Base-by-base conservation (phyloP, 164 flowering plant species). In the Cinnamomum micranthum region DNA sequence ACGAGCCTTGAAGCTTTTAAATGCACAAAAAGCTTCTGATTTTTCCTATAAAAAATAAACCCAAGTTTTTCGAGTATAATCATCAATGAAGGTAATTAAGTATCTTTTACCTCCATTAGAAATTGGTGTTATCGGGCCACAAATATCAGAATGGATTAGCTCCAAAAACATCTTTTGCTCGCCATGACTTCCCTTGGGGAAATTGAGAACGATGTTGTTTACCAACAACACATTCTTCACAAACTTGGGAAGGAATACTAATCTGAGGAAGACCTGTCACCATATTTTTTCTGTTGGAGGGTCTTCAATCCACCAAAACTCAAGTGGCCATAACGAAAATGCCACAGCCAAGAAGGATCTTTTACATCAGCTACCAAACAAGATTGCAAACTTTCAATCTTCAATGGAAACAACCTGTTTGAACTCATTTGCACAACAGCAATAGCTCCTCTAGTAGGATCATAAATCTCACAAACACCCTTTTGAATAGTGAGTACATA, bases 331-430 rank as follows among this genome's bases (percentile, higher is more conserved):
- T 65, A 65, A 17, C 23, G 17, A 65, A 65, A 65, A 65, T 65
- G 68, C 68, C 71, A 69, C 4, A 69, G 6, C 73, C 73, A 71
- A 9, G 73, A 71, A 23, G 73, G 41, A 52, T 71, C 63, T 25
- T 71, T 71, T 11, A 55, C 73, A 27, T 69, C 41, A 55, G 73
- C 22, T 75, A 27, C 28, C 24, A 67, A 67, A n/a, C 41, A 67
- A 28, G 47, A 31, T 67, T 67, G 69, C 2, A n/a, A 0, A 25
- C 5, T 67, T 14, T 25, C 22, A 12, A 67, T 67, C 69, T 67
- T 67, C 69, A 67, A 31, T 67, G 69, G 69, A 28, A 67, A 67
- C 20, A 67, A 67, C 69, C 35, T 67, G 47, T 67, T 67, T 12
- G 69, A 67, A 28, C 69, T 67, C 69, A 67, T 67, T 28, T 67